Base-by-base conservation (phyloP, 1,139 yeast species). In the Yarrowia galli region DNA sequence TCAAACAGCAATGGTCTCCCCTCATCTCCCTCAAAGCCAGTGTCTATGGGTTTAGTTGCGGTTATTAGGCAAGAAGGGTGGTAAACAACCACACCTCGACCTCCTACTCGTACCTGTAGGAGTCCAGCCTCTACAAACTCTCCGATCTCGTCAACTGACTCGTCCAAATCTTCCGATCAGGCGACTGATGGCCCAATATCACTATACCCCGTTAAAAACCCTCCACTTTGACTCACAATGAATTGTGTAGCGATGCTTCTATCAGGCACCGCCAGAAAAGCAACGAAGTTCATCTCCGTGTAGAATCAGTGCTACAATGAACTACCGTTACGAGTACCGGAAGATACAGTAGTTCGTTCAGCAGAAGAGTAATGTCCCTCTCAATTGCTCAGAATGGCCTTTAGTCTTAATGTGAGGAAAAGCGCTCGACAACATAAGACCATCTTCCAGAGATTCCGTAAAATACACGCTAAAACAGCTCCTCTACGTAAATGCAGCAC, bases 221-320 rank as follows among this genome's bases (percentile, higher is more conserved):
- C 22, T 43, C 16, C 25, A 22, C 49, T n/a, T 18, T 20, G 35
- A 22, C 40, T 18, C 56, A 49, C n/a, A 25, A 25, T 28, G 54
- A 15, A 49, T 28, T 49, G 23, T 49, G 7, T 18, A 18, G 15
- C 36, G 32, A 16, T 4, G 13, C 25, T 49, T 18, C 40, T 10
- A 20, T n/a, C 40, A 49, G 56, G 56, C 53, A 49, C n/a, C 56
- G 12, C 5, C 42, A 23, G 25, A 49, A 32, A 48, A 28, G 54
- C 18, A 32, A 49, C 35, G 20, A 49, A 15, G 32, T 13, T 5
- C 25, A 16, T 7, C 9, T 20, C n/a, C 3, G 4, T 8, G n/a
- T n/a, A n/a, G n/a, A n/a, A n/a, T n/a, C n/a, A n/a, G n/a, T n/a
- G n/a, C n/a, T n/a, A n/a, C n/a, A n/a, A n/a, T n/a, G n/a, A n/a